Evolutionary conservation across 345 rosid genomes (phyloP), one percentile per base, ranked within the genome.

Genomic region (Chamaenerion angustifolium): DNA sequence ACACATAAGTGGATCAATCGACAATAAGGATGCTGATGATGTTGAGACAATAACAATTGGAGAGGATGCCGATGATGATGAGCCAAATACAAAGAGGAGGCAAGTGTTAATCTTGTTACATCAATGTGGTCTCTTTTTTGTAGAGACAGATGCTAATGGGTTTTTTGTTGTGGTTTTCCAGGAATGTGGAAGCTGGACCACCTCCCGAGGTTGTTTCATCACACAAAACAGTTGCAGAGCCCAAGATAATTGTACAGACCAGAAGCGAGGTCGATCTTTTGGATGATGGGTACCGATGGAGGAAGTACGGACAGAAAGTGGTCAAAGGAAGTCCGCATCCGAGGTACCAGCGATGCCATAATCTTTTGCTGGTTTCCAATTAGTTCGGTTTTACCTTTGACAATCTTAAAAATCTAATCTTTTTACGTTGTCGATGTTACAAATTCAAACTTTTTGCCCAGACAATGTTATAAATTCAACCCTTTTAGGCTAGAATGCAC

Each of bases 301-400:
- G 98, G 58, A 92, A 92, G 61, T 92, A 92, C 47, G 98, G 98
- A 64, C 98, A 92, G 82, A 87, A 92, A 73, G 85, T 92, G 64
- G 98, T 92, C 65, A 92, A 92, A 68, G 98, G 98, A 64, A 92
- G 82, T 61, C 83, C 89, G 16, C 82, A 92, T 76, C 98, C 96
- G 11, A 87, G 96, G 98, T 87, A 40, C 19, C 35, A 31, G 37
- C 37, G 1, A 31, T 31, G 6, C 37, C 10, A 31, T 5, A 8
- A 31, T 31, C 7, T 23, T 23, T 5, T 23, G 27, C 2, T 2
- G 27, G 2, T 23, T 23, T 23, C n/a, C n/a, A n/a, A 5, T 5
- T 23, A 2, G 27, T 23, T 5, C 5, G 5, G 27, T 23, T 23
- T 23, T 5, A 23, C 27, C 27, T 23, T 23, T 23, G 27, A 23